Conservation (phyloP, 306 rosid genomes). For the Medicago arabica region DNA sequence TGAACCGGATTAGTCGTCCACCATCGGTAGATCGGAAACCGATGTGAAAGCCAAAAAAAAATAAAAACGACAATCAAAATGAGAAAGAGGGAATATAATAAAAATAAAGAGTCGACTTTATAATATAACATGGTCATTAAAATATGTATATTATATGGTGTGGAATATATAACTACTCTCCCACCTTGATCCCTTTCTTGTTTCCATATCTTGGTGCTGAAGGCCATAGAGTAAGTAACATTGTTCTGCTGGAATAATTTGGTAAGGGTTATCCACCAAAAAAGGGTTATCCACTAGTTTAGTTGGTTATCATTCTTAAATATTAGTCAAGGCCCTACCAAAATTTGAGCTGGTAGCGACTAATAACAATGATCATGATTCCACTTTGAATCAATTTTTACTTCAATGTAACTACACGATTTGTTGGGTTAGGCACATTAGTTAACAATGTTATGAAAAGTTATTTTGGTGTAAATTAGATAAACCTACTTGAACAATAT, state of each 20-base stretch:
- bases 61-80: too few species aligned
- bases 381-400: slow-evolving; percentile 25
- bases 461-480: not conserved
- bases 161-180: slow-evolving; percentile 31
- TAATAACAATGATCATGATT: slow-evolving; percentile 9
- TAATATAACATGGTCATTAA: slow-evolving; percentile 58
- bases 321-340: slow-evolving; percentile 11
- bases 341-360: slow-evolving; percentile 37
- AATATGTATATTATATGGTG: slow-evolving; percentile 30
- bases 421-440: slow-evolving; percentile 36
- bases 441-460: slow-evolving; percentile 15
- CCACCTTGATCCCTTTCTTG: not conserved
- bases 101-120: slow-evolving; percentile 46
- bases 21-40: too few species aligned
- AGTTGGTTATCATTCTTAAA: slow-evolving; percentile 12
- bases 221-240: slow-evolving; percentile 23
- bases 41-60: too few species aligned
- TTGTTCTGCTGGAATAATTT: slow-evolving; percentile 16
- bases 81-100: slow-evolving; percentile 33
- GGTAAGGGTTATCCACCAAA: slow-evolving; percentile 23
- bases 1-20: too few species aligned
- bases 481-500: not conserved
- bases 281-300: not conserved
- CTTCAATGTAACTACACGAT: slow-evolving; percentile 29
- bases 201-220: not conserved